These are phyloP conservation scores for Pyrus betulifolia DNA, from an alignment of 306 rosid species.

Conservation along the genomic window DNA sequence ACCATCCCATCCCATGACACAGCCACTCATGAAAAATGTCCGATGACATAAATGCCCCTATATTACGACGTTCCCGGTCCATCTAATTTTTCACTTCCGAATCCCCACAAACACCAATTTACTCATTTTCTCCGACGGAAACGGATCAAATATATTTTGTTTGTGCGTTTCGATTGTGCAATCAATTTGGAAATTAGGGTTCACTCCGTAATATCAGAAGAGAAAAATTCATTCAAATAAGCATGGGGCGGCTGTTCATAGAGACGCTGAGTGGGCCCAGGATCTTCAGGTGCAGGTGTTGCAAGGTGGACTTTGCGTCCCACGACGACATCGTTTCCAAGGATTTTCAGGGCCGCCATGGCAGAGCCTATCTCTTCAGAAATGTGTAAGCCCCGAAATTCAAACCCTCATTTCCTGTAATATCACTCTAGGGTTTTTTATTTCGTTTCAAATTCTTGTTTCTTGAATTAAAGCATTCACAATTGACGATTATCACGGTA, in stretches of 20 bases:
- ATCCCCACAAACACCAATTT: not conserved
- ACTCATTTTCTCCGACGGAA: not conserved
- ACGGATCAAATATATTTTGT: not conserved
- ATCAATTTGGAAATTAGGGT: slow-evolving; percentile 1
- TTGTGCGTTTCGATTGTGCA: not conserved
- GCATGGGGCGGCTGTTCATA: slow-evolving; percentile 26
- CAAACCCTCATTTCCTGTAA: not conserved
- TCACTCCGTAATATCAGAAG: too few species aligned
- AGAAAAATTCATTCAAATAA: not conserved
- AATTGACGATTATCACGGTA: not conserved
- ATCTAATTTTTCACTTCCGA: not conserved
- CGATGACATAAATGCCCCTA: not conserved
- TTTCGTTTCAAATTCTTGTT: not conserved
- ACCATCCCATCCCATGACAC: too few species aligned
- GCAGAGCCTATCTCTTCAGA: slow-evolving; percentile 28
- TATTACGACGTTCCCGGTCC: not conserved
- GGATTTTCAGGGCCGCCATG: slow-evolving; percentile 26
- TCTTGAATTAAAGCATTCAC: not conserved
- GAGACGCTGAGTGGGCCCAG: slow-evolving; percentile 17
- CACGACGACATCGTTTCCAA: slow-evolving; percentile 22
- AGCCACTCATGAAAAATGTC: not conserved
- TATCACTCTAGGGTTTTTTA: not conserved
- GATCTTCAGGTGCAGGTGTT: slow-evolving; percentile 33
- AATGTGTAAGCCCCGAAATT: slow-evolving; percentile 10
- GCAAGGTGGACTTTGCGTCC: slow-evolving; percentile 30